phyloP scores from a whole-genome alignment of 257 asterid genomes.

The Penstemon davidsonii region DNA sequence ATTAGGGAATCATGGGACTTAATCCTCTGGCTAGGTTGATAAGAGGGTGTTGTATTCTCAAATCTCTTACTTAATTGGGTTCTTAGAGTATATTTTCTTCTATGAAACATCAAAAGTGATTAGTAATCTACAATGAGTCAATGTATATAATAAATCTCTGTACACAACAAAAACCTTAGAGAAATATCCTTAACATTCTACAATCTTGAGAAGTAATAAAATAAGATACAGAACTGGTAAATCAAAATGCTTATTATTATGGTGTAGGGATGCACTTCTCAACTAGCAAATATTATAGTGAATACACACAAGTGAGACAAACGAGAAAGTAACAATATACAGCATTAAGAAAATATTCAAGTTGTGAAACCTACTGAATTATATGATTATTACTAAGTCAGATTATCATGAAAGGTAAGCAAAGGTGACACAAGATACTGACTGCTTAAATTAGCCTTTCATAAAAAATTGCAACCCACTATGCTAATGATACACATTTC shows the following conservation, averaged over 20 bases:
- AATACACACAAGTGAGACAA: neutral
- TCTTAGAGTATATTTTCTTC: conserved; percentile 1
- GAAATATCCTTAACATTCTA: conserved; percentile 1
- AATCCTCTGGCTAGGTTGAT: conserved; percentile 21
- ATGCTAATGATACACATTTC: neutral
- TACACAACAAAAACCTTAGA: conserved; percentile 17
- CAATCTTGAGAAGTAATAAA: neutral
- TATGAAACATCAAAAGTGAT: conserved; percentile 11
- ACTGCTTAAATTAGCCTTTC: neutral
- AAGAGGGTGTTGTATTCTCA: conserved; percentile 21
- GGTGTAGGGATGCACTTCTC: neutral
- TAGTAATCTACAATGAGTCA: conserved; percentile 2
- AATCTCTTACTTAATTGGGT: conserved; percentile 11
- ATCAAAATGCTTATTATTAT: neutral
- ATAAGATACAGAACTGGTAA: neutral
- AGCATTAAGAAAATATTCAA: too few species aligned
- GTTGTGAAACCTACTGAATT: neutral
- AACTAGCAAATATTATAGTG: neutral
- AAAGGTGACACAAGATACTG: neutral
- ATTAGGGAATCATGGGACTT: conserved; percentile 21
- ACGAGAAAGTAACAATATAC: neutral
- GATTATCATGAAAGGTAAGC: too few species aligned
- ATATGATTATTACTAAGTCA: too few species aligned
- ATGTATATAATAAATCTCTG: conserved; percentile 7
- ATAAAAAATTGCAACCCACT: neutral